Evolutionary conservation across 2,329 filamentous ascomycete genomes (phyloP), one percentile per base, ranked within the genome.

Genomic region (Lachnum nothofagi): DNA sequence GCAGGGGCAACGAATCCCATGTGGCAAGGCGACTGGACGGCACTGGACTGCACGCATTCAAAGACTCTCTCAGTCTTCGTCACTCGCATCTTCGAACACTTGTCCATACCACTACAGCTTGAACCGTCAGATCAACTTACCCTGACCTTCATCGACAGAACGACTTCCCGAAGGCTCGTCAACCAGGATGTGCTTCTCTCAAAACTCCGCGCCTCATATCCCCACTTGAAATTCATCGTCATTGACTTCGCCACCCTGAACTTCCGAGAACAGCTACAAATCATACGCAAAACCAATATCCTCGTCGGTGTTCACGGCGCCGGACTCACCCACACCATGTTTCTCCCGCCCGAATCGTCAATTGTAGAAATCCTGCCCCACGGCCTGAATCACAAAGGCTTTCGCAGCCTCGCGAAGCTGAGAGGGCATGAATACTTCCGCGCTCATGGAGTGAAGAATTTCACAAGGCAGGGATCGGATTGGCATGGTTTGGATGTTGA

Each of bases 331-430:
- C 58, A 64, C 41, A 20, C 14, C 4, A 65, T 74, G 54, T 75
- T 73, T 47, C 60, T 73, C 52, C 64, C 55, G 1, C 57, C 61
- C 24, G 57, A 59, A 3, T 60, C 60, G 1, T 65, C 64, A 14
- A 55, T 74, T 6, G 67, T 74, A 5, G 71, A 75, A 60, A 72
- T 75, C 23, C 55, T 68, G 25, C 72, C 72, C 3, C 49, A 55
- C 2, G 61, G 60, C 5, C 49, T 71, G 16, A 53, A 60, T 17
- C 60, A 68, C 49, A 65, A 64, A 51, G 68, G 67, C 1, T 74
- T 73, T 51, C 63, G 68, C 20, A 73, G 73, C 55, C 48, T 74
- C 2, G 70, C 70, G 4, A 60, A 56, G 33, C 62, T 72, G 58
- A 54, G 61, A 9, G 67, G 67, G 0, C 58, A 67, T 16, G 56